Evolutionary conservation across 2,329 filamentous ascomycete species (phyloP), one percentile per base, ranked within the genome.

Genomic region (Penicillium hesseltinei): DNA sequence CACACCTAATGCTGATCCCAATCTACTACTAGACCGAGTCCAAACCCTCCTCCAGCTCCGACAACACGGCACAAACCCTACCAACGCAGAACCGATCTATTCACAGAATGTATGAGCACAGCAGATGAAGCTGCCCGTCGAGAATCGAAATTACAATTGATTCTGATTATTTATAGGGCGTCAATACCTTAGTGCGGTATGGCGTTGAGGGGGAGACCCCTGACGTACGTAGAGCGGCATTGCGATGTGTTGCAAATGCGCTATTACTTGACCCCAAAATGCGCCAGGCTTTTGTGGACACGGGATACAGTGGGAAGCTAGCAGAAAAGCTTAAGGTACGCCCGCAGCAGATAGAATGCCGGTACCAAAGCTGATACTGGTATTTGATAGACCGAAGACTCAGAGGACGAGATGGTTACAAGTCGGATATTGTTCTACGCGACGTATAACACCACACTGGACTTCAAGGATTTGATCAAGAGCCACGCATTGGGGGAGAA

Each of bases 191-290:
- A 43, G 81, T 85, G 31, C 82, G 79, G 51, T 88, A 93, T 79
- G 89, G 88, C 4, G 90, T 96, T 66, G 82, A 90, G 49, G 85
- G 82, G 60, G 77, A 82, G 27, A 86, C 84, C 3, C 77, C 78
- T 31, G 81, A 82, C 9, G 86, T 88, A 1, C 88, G 89, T 2
- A 85, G 87, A 56, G 90, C 92, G 69, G 92, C 87, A 1, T 78
- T 96, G 39, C 84, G 91, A 66, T 92, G 91, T 65, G 76, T 97
- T 47, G 92, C 91, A 66, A 97, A 97, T 74, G 87, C 91, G 9
- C 78, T 97, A 68, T 80, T 95, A 0, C 81, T 95, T 19, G 81
- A 86, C 60, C 78, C 84, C 10, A 79, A 83, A 40, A 87, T 88
- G 42, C 84, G 90, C 50, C 88, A 93, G 70, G 81, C 84, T 44